Evolutionary conservation across 352 stramenopile species (phyloP).

Genomic region (Globisporangium recalcitrans): DNA sequence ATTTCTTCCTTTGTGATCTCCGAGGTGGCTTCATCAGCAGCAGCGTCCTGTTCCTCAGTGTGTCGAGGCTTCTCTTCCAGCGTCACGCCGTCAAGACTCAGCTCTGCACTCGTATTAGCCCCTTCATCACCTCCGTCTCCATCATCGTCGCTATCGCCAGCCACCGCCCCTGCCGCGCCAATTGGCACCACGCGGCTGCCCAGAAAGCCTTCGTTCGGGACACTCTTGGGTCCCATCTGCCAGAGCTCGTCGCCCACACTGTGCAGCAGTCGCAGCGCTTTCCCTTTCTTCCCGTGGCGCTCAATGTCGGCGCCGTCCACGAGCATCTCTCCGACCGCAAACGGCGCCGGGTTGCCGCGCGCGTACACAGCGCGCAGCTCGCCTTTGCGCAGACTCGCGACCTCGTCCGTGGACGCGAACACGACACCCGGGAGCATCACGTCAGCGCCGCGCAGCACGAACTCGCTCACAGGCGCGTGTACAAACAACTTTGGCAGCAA

Average conservation of each 20-base stretch:
- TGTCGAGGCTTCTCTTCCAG: slow-evolving; percentile 34
- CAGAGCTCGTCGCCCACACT: slow-evolving; percentile 71
- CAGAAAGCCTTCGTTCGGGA: slow-evolving; percentile 65
- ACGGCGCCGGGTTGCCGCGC: slow-evolving; percentile 68
- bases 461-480: slow-evolving; percentile 77
- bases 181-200: slow-evolving; percentile 33
- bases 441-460: slow-evolving; percentile 71
- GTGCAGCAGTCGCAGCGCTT: slow-evolving; percentile 63
- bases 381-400: slow-evolving; percentile 52
- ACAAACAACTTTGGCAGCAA: slow-evolving; percentile 58
- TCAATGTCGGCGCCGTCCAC: slow-evolving; percentile 57
- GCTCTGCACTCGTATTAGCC: not conserved
- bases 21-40: slow-evolving; percentile 13
- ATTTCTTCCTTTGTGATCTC: slow-evolving; percentile 60
- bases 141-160: slow-evolving; percentile 4
- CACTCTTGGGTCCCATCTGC: slow-evolving; percentile 59
- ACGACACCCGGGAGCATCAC: slow-evolving; percentile 84
- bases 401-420: slow-evolving; percentile 44
- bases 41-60: slow-evolving; percentile 2
- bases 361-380: slow-evolving; percentile 64
- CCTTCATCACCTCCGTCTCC: slow-evolving; percentile 10
- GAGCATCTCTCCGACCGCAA: slow-evolving; percentile 74
- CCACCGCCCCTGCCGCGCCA: slow-evolving; percentile 4
- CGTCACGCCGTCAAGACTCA: slow-evolving; percentile 21
- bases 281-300: slow-evolving; percentile 56